Conservation (phyloP, 441 rosid species). For the Gossypium aridum region DNA sequence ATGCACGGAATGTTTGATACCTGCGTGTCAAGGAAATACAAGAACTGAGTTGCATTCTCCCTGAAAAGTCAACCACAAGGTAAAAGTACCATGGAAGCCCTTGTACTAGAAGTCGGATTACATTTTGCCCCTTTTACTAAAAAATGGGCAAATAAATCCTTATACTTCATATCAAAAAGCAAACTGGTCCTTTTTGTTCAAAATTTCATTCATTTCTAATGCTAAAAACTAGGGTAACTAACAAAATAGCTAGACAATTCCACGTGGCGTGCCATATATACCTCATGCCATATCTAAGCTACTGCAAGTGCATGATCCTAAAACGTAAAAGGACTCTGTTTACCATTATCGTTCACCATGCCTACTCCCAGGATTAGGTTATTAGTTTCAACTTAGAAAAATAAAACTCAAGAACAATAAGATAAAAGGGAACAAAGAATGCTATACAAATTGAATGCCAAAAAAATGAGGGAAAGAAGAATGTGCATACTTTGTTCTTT, state of each 20-base stretch:
- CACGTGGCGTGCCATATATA: no score
- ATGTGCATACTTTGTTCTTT: slow-evolving; percentile 20
- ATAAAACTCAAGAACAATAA: not conserved
- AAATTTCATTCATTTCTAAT: no score
- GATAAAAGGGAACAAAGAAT: not conserved
- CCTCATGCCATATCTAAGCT: not conserved
- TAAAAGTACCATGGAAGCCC: no score
- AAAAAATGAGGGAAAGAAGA: slow-evolving; percentile 12
- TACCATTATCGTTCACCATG: not conserved
- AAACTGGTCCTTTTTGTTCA: no score
- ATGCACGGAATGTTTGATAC: not conserved
- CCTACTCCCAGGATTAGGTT: not conserved
- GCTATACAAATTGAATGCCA: not conserved
- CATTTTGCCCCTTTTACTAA: no score
- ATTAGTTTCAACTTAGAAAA: not conserved
- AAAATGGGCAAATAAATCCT: no score
- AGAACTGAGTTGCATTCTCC: not conserved
- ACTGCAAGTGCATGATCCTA: not conserved
- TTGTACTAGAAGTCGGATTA: no score
- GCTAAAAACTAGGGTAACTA: no score
- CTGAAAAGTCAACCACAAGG: not conserved
- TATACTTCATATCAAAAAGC: no score
- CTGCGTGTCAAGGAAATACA: not conserved
- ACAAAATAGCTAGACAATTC: no score
- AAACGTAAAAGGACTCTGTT: not conserved